Evolutionary conservation across 2,329 filamentous ascomycete species (phyloP), one percentile per base, ranked within the genome.

Genomic region (Aspergillus nomiae): DNA sequence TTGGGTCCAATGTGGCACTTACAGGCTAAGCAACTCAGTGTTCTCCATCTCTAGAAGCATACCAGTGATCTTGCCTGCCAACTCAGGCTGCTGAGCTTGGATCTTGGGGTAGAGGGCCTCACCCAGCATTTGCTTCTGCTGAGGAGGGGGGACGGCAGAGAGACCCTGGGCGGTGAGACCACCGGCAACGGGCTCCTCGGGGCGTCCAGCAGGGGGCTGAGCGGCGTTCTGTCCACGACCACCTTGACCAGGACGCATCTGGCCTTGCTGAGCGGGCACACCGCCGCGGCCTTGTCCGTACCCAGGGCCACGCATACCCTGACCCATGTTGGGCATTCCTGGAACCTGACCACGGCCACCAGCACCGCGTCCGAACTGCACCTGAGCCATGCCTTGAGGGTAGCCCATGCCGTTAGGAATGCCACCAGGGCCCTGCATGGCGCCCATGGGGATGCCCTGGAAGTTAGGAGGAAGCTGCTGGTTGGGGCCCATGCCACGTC

Each of bases 11-110:
- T 38, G 45, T 45, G 48, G 56, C 61, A 92, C 94, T 92, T 90
- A 97, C 92, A 99, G 87, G 82, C 92, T 92, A 77, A 99, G 87
- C 73, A 99, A 85, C 85, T 99, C 95, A 62, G 86, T 79, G 82
- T 98, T 98, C 75, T 98, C 95, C 95, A 99, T 99, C 87, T 99
- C 95, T 74, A 99, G 83, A 74, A 99, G 90, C 95, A 99, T 99
- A 83, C 95, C 95, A 66, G 95, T 99, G 80, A 99, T 98, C 90
- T 99, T 99, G 78, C 95, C 95, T 67, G 95, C 95, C 75, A 99
- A 86, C 74, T 97, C 94, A 64, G 93, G 91, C 85, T 99, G 95
- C 82, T 97, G 90, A 71, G 88, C 89, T 80, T 94, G 89, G 75
- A 99, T 98, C 90, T 98, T 99, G 77, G 95, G 95, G 87, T 98